phyloP scores from a whole-genome alignment of 108 stramenopile genomes.

The Cyclostephanos invisitatus region DNA sequence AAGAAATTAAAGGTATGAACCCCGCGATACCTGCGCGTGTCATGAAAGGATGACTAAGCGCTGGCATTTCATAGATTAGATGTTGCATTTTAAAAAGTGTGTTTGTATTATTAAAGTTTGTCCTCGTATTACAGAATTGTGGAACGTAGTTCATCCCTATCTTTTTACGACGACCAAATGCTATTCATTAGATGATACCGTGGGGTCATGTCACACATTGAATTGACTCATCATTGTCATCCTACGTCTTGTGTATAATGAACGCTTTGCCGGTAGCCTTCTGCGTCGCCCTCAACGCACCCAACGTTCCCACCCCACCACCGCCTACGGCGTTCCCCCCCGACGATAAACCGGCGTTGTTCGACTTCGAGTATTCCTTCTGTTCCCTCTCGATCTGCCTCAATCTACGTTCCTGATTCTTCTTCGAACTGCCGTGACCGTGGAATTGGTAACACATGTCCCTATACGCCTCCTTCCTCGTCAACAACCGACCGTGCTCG shows the following conservation, averaged over 20 bases:
- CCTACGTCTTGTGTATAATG: conserved; percentile 83
- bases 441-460: conserved; percentile 97
- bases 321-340: conserved; percentile 46
- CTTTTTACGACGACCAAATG: too few relatives aligned
- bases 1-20: too few relatives aligned
- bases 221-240: too few relatives aligned
- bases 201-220: too few relatives aligned
- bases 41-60: too few relatives aligned
- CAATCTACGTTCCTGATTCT: conserved; percentile 90
- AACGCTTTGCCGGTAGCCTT: conserved; percentile 92
- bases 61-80: too few relatives aligned
- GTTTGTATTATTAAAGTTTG: too few relatives aligned
- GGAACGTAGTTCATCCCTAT: too few relatives aligned
- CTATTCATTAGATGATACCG: too few relatives aligned
- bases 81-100: too few relatives aligned
- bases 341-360: conserved; percentile 47
- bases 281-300: conserved; percentile 87
- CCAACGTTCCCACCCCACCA: conserved; percentile 70
- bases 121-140: too few relatives aligned
- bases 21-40: too few relatives aligned
- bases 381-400: conserved; percentile 80
- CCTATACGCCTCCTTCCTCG: conserved; percentile 95
- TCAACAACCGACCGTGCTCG: conserved; percentile 90
- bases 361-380: conserved; percentile 63
- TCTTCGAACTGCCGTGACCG: conserved; percentile 93